Base-by-base conservation (phyloP, 164 flowering plant genomes). In the Brasenia schreberi region DNA sequence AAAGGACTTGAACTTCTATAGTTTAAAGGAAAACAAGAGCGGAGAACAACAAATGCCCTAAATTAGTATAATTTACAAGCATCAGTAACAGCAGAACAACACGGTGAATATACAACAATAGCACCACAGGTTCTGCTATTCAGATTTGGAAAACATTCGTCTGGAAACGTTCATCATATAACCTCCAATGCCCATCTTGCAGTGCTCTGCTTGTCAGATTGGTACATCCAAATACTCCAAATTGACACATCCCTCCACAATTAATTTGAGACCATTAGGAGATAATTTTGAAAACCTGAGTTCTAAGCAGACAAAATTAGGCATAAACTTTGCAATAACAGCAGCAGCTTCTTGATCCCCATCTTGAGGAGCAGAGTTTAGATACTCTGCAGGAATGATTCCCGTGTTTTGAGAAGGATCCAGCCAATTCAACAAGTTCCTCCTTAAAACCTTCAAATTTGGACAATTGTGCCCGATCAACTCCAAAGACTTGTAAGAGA, bases 101-200 rank as follows among this genome's bases (percentile, higher is more conserved):
- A 49, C 2, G 4, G 4, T 5, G 56, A 49, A 9, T 49, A 49
- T 49, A 49, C 56, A 49, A 49, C 10, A 49, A 9, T 49, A 14
- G 16, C 16, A 49, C 56, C 9, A 9, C 61, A 19, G 44, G 10
- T 27, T 17, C 18, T 33, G 65, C 7, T 43, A 43, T 69, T 82
- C 76, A 92, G 42, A 93, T 85, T 68, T 93, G 82, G 73, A 90
- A 90, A 64, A 80, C 74, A 74, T 83, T 89, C 0, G 88, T 86
- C 62, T 86, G 96, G 70, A 93, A 90, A 5, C 98, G 82, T 56
- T 90, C 98, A 66, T 93, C 97, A 66, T 93, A 90, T 82, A 93
- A 71, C 52, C 72, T 73, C 98, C 98, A 93, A 71, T 93, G 98
- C 4, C 86, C 89, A 73, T 77, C 82, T 27, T 70, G 69, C 68